phyloP scores from a whole-genome alignment of 2,329 filamentous ascomycete species.

The Talaromyces funiculosus region DNA sequence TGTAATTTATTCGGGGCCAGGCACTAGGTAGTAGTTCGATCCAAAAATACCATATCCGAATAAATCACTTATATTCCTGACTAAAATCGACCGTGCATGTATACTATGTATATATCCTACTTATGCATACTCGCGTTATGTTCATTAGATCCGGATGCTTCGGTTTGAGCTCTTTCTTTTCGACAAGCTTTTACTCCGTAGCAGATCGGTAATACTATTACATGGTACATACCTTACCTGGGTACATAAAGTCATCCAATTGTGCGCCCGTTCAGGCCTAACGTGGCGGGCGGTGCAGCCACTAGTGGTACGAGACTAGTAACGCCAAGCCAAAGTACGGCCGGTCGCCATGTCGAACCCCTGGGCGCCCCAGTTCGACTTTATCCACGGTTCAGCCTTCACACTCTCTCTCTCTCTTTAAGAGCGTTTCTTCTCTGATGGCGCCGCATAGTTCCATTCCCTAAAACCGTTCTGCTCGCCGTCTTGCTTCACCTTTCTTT shows the following conservation, averaged over 20 bases:
- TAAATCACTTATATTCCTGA: too few species aligned
- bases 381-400: not conserved
- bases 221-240: not conserved
- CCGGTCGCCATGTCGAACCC: not conserved
- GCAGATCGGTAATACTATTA: not conserved
- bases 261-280: not conserved
- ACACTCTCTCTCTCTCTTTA: not conserved
- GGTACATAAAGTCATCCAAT: not conserved
- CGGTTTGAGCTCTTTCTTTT: not conserved
- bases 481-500: not conserved
- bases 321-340: not conserved
- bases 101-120: too few species aligned
- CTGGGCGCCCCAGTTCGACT: constrained; percentile 1
- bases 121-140: not conserved
- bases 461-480: not conserved
- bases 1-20: not conserved
- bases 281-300: not conserved
- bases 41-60: too few species aligned
- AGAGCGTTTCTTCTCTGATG: not conserved
- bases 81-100: too few species aligned
- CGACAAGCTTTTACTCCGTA: not conserved
- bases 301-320: not conserved
- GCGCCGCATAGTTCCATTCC: not conserved
- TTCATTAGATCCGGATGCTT: not conserved
- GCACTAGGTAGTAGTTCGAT: too few species aligned